These are phyloP conservation scores for Candolleomyces aberdarensis DNA, from an alignment of 768 basidiomycete genomes.

Conservation along the genomic window DNA sequence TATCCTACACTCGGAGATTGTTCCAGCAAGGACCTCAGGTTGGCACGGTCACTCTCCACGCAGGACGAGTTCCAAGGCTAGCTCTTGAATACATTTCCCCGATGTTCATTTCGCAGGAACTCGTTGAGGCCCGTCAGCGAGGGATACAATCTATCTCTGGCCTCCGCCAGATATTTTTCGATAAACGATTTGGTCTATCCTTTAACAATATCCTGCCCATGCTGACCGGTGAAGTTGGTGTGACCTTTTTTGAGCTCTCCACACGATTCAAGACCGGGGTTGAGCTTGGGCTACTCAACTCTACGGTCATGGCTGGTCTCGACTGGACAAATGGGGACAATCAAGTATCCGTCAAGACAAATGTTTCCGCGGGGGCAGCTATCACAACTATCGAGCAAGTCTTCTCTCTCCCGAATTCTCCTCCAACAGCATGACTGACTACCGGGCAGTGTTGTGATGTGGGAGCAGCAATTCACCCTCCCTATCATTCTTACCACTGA, in stretches of 20 bases:
- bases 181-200: slow-evolving; percentile 46
- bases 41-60: slow-evolving; percentile 41
- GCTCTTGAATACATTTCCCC: slow-evolving; percentile 43
- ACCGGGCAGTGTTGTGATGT: slow-evolving; percentile 44
- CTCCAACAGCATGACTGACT: slow-evolving; percentile 8
- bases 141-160: slow-evolving; percentile 48
- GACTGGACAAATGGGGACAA: slow-evolving; percentile 45
- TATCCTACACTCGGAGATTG: slow-evolving; percentile 49
- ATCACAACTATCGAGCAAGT: slow-evolving; percentile 57
- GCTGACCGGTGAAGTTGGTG: slow-evolving; percentile 47
- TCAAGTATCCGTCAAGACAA: slow-evolving; percentile 41
- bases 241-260: slow-evolving; percentile 55
- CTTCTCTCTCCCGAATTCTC: slow-evolving; percentile 9
- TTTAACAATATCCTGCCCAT: slow-evolving; percentile 47
- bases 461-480: slow-evolving; percentile 54
- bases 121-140: slow-evolving; percentile 13
- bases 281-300: slow-evolving; percentile 46
- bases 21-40: slow-evolving; percentile 46
- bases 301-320: slow-evolving; percentile 32
- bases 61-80: slow-evolving; percentile 32
- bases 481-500: slow-evolving; percentile 58
- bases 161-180: slow-evolving; percentile 41
- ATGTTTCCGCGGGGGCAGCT: slow-evolving; percentile 45
- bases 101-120: slow-evolving; percentile 29
- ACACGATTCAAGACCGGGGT: slow-evolving; percentile 47